These are phyloP conservation scores for Thermochaetoides thermophila DNA, from an alignment of 495 filamentous ascomycete genomes.

Conservation along the genomic window DNA sequence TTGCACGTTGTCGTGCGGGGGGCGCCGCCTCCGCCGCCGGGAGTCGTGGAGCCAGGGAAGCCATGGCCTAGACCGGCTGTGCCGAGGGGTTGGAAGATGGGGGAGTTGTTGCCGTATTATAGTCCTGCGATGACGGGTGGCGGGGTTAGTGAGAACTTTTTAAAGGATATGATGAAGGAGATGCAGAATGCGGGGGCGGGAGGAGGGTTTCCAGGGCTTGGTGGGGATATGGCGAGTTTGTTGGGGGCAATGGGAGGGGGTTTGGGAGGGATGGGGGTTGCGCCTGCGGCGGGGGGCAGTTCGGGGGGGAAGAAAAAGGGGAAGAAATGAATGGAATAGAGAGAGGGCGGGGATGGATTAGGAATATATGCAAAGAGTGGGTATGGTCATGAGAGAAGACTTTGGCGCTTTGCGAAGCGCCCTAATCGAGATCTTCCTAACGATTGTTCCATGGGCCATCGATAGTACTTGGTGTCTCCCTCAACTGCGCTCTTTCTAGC, in stretches of 20 bases:
- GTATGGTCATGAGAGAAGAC: too few species aligned
- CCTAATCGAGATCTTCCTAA: too few species aligned
- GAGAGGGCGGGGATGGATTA: too few species aligned
- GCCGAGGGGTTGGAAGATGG: conserved; percentile 87
- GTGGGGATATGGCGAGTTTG: conserved; percentile 30
- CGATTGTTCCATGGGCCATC: too few species aligned
- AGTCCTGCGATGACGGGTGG: conserved; percentile 81
- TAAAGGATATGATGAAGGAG: conserved; percentile 95
- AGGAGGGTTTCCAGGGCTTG: conserved; percentile 14
- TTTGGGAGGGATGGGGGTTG: conserved; percentile 11
- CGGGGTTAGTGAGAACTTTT: conserved; percentile 87
- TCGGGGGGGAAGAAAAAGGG: conserved; percentile 24
- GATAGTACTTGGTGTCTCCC: too few species aligned
- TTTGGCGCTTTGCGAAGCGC: too few species aligned
- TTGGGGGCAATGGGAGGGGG: conserved; percentile 20
- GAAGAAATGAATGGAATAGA: conserved; percentile 25
- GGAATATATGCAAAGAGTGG: too few species aligned
- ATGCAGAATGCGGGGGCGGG: conserved; percentile 45
- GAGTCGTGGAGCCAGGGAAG: conserved; percentile 36
- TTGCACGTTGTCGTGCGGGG: conserved; percentile 55
- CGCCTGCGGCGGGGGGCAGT: conserved; percentile 11
- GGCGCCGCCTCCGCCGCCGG: conserved; percentile 23
- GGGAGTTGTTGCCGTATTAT: conserved; percentile 67
- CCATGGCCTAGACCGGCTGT: conserved; percentile 56
- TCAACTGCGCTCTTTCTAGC: too few species aligned